Base-by-base conservation (phyloP, 768 basidiomycete species). In the Boletus pseudopeckii region DNA sequence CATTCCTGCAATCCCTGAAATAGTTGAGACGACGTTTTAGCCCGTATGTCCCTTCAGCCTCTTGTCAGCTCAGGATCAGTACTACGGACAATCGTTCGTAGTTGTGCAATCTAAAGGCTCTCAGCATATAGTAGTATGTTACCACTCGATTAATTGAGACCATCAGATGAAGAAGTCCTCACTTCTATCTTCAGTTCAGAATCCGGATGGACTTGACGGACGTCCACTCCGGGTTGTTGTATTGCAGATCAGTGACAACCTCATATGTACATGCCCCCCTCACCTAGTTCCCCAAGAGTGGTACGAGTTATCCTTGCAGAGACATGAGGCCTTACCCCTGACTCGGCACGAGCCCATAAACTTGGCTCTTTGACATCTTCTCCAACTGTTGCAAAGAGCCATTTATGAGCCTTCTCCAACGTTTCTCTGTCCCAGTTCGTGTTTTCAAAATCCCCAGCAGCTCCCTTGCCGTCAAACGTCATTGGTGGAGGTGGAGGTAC, bases 191-290 rank as follows among this genome's bases (percentile, higher is more conserved):
- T 28, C 13, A 17, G 5, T 33, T 44, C 30, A 26, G 7, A 24
- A 2, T 30, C 15, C 15, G 18, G 32, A 13, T 24, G 7, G n/a
- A 26, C 17, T 26, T 5, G 7, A 20, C 4, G 3, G 15, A 28
- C 4, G 8, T 15, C 6, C 20, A 32, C 7, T 15, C 5, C 13
- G 24, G 10, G 10, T 26, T 43, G 18, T 52, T 10, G 30, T n/a
- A 46, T n/a, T 32, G 38, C 36, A 20, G 3, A 49, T 11, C n/a
- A n/a, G 14, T 5, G 18, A n/a, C 26, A 11, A 1, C 22, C 1
- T 70, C 55, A 80, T 53, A 81, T 78, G 55, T 81, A 81, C 79
- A 81, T 80, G 20, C 76, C 69, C 3, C 77, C 77, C 36, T 82
- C 81, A 7, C 78, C 79, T 33, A 78, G 57, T 38, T 74, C 71